A percentile compares a stretch with the other conserved stretches of the same genome.
phyloP scores from a whole-genome alignment of 441 rosid genomes.

The Erysimum cheiri region DNA sequence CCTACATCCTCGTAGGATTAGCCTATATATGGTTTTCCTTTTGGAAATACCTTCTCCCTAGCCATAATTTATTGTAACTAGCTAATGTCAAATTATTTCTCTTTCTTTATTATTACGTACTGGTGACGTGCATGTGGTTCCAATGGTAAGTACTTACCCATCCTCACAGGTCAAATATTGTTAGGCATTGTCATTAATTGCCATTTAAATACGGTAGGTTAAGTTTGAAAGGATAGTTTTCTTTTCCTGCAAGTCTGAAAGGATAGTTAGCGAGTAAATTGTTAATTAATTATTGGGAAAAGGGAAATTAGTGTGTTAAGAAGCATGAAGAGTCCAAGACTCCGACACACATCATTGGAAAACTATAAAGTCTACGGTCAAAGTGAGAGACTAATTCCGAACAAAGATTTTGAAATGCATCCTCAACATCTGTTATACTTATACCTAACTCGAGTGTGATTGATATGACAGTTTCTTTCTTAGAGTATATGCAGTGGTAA shows the following conservation, averaged over 20 bases:
- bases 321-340: conserved; percentile 36
- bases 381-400: conserved; percentile 32
- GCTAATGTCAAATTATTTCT: not conserved
- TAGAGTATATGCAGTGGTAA: no score
- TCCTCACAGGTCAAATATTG: conserved; percentile 36
- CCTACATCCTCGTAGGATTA: conserved; percentile 12
- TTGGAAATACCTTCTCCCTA: conserved; percentile 2
- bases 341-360: conserved; percentile 33
- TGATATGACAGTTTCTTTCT: conserved; percentile 28
- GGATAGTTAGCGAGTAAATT: conserved; percentile 14
- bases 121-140: conserved; percentile 25
- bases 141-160: conserved; percentile 10
- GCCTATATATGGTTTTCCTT: conserved; percentile 20
- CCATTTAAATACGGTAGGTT: conserved; percentile 39
- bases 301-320: not conserved
- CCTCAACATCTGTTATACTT: conserved; percentile 23
- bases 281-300: conserved; percentile 29
- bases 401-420: conserved; percentile 19
- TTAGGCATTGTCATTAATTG: conserved; percentile 41
- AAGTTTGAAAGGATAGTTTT: conserved; percentile 33
- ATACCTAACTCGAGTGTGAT: conserved; percentile 37
- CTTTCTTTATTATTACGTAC: conserved; percentile 9
- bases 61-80: conserved; percentile 1
- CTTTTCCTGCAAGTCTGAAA: conserved; percentile 22
- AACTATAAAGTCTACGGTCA: conserved; percentile 22